These are phyloP conservation scores for Trichosanthes truncata DNA, from an alignment of 306 rosid species.

Conservation along the genomic window DNA sequence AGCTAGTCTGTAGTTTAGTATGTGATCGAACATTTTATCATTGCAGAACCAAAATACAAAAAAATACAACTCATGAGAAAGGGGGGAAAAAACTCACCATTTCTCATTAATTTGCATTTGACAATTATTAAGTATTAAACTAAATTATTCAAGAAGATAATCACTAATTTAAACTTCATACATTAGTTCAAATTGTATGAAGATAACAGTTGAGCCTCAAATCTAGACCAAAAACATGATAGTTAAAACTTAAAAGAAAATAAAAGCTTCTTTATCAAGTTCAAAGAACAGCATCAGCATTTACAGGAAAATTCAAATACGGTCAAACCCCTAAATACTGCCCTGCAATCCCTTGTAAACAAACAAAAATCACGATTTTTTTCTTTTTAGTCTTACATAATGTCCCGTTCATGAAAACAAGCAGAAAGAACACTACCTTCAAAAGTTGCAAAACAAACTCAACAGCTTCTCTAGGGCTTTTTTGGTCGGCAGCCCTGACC, in stretches of 20 bases:
- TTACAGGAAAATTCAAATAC: conserved; percentile 1
- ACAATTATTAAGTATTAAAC: no score
- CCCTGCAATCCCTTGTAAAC: background rate
- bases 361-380: background rate
- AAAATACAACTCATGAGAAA: no score
- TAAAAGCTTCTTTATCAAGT: background rate
- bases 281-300: background rate
- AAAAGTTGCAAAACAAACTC: conserved; percentile 88
- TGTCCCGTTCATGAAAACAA: background rate
- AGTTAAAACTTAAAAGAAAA: background rate
- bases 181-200: no score
- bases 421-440: conserved; percentile 40
- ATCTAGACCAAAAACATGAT: background rate
- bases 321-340: background rate
- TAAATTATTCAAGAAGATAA: no score
- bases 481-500: conserved; percentile 75
- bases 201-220: background rate
- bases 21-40: no score
- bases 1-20: no score
- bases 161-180: no score
- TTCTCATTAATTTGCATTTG: no score
- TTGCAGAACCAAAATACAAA: no score
- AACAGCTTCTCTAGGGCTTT: conserved; percentile 95
- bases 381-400: background rate
- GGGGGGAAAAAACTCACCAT: no score